phyloP scores from a whole-genome alignment of 352 stramenopile species.

The Thraustochytrium sp. region DNA sequence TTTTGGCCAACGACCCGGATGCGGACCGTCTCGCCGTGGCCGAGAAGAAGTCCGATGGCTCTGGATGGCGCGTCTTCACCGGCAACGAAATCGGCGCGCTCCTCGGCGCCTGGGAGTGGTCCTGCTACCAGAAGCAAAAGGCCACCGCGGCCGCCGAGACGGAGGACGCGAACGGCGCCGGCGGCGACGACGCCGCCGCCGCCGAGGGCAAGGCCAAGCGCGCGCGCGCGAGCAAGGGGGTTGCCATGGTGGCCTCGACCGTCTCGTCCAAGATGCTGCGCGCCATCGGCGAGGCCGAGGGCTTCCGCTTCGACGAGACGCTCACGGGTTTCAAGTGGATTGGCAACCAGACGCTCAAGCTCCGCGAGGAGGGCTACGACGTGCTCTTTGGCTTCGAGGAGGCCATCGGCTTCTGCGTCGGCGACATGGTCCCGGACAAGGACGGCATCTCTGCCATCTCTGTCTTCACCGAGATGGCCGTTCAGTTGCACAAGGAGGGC shows the following conservation, averaged over 20 bases:
- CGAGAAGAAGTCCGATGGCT: conserved; percentile 64
- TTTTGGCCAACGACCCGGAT: conserved; percentile 97
- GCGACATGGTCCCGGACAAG: conserved; percentile 95
- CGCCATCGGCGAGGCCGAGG: conserved; percentile 79
- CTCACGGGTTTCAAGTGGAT: conserved; percentile 99
- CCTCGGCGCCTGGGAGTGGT: conserved; percentile 73
- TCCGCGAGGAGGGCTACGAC: conserved; percentile 73
- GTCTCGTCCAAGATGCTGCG: conserved; percentile 94
- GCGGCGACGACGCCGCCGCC: background rate
- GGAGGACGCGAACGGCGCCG: background rate
- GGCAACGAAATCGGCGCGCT: conserved; percentile 95
- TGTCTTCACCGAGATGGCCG: conserved; percentile 80
- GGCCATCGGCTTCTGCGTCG: conserved; percentile 95
- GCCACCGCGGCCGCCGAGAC: background rate
- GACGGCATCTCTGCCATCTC: conserved; percentile 87
- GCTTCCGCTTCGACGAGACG: conserved; percentile 92
- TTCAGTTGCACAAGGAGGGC: conserved; percentile 52
- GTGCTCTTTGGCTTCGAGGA: conserved; percentile 97
- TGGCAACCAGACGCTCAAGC: conserved; percentile 74
- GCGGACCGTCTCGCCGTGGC: conserved; percentile 93
- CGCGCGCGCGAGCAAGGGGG: background rate
- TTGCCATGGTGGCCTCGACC: conserved; percentile 81
- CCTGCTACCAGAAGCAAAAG: background rate
- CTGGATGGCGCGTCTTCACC: conserved; percentile 89
- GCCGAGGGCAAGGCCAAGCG: background rate